Evolutionary conservation across 352 stramenopile species (phyloP).

Genomic region (Pythium graminicola): DNA sequence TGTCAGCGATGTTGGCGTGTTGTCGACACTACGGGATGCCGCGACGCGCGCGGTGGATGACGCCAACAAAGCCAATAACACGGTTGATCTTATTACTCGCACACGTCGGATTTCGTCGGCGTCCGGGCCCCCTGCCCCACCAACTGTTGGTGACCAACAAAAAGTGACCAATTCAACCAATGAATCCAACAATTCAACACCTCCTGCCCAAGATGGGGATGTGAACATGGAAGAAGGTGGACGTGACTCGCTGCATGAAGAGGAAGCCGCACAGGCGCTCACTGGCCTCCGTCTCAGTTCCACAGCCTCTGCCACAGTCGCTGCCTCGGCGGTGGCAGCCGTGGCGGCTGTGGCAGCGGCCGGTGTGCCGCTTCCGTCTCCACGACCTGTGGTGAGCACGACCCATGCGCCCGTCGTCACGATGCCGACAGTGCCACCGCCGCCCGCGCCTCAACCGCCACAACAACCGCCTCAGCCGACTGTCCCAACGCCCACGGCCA

Average conservation of each 20-base stretch:
- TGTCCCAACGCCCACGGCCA: neutral
- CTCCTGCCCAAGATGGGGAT: conserved; percentile 1
- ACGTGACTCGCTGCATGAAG: conserved; percentile 42
- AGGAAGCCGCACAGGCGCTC: conserved; percentile 60
- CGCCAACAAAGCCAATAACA: conserved; percentile 12
- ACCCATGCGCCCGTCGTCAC: conserved; percentile 2
- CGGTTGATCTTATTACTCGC: conserved; percentile 18
- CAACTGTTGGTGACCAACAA: neutral
- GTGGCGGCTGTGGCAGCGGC: conserved; percentile 15
- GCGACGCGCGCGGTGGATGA: conserved; percentile 25
- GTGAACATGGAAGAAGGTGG: conserved; percentile 5
- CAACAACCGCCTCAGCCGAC: neutral
- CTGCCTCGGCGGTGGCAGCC: conserved; percentile 14
- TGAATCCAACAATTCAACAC: neutral
- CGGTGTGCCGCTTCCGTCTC: conserved; percentile 6
- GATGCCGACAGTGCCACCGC: neutral
- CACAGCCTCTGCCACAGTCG: conserved; percentile 13
- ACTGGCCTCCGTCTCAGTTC: conserved; percentile 48
- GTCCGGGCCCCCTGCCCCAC: neutral
- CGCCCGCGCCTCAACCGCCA: neutral
- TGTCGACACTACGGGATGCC: conserved; percentile 43
- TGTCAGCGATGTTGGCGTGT: conserved; percentile 28
- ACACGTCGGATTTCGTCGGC: conserved; percentile 25
- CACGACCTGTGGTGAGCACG: conserved; percentile 6
- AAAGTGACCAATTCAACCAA: neutral